phyloP scores from a whole-genome alignment of 23 red algal genomes.

The Agarophyton chilense region DNA sequence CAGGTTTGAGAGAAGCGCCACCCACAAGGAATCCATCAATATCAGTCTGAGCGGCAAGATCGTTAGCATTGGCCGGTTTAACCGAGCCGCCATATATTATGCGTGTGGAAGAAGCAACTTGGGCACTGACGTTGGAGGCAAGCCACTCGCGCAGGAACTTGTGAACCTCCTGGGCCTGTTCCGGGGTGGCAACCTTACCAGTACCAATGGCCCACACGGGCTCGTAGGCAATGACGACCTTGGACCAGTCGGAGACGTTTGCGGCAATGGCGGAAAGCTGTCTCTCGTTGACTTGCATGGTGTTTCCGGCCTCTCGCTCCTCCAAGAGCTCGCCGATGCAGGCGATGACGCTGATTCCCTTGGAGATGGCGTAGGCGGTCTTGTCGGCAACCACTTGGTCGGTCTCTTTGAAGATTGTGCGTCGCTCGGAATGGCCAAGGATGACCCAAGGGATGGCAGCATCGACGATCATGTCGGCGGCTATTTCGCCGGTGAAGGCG shows the following conservation, averaged over 20 bases:
- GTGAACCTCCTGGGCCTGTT: constrained; percentile 95
- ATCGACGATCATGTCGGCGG: constrained; percentile 92
- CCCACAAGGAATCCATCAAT: constrained; percentile 95
- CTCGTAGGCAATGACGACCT: constrained; percentile 97
- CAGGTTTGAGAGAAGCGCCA: constrained; percentile 86
- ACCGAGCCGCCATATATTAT: constrained; percentile 95
- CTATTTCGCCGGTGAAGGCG: constrained; percentile 92
- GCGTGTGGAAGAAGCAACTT: constrained; percentile 74
- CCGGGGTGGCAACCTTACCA: constrained; percentile 93
- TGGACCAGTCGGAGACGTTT: constrained; percentile 70
- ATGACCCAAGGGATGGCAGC: constrained; percentile 71
- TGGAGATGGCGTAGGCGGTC: constrained; percentile 79
- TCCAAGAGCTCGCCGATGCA: constrained; percentile 91
- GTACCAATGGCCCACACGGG: constrained; percentile 98
- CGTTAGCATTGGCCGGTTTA: constrained; percentile 72
- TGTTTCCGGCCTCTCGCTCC: constrained; percentile 84
- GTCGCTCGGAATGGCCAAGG: constrained; percentile 84
- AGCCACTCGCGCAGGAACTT: constrained; percentile 81
- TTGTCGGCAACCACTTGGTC: constrained; percentile 85
- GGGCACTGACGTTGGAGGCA: constrained; percentile 52
- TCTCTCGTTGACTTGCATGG: constrained; percentile 78
- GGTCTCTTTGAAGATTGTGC: constrained; percentile 73
- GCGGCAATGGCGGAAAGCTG: constrained; percentile 81
- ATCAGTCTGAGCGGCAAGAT: constrained; percentile 78
- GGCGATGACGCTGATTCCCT: constrained; percentile 79